phyloP scores from a whole-genome alignment of 1,284 basidiomycete genomes.

The Sporisorium scitamineum region DNA sequence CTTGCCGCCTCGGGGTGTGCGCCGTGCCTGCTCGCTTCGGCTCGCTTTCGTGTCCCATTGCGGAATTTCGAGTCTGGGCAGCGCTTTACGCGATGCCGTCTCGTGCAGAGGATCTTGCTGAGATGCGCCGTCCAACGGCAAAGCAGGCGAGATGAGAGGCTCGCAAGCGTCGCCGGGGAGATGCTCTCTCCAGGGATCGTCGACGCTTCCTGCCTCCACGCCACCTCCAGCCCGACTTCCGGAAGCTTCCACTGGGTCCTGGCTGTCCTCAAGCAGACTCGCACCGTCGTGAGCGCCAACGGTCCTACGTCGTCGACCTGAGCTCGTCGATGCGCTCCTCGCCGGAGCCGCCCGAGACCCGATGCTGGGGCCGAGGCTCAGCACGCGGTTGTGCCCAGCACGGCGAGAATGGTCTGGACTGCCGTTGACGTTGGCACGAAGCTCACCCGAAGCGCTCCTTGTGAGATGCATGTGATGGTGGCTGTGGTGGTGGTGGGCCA shows the following conservation, averaged over 20 bases:
- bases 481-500: constrained; percentile 53
- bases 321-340: constrained; percentile 23
- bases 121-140: constrained; percentile 24
- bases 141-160: constrained; percentile 42
- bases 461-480: constrained; percentile 7
- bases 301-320: constrained; percentile 28
- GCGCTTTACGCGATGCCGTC: constrained; percentile 19
- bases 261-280: neutral
- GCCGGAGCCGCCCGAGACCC: constrained; percentile 7
- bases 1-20: constrained; percentile 12
- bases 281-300: constrained; percentile 28
- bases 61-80: constrained; percentile 45
- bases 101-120: constrained; percentile 16
- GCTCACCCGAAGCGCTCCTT: constrained; percentile 28
- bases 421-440: neutral
- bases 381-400: constrained; percentile 29
- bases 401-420: constrained; percentile 17
- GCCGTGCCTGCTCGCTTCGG: constrained; percentile 21
- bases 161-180: constrained; percentile 48
- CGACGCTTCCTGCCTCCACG: constrained; percentile 40
- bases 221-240: constrained; percentile 2
- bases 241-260: neutral
- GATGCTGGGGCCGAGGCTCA: constrained; percentile 28
- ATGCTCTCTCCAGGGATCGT: constrained; percentile 61
- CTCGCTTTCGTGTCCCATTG: constrained; percentile 42